Conservation (phyloP, 345 rosid species). For the Abelmoschus esculentus region DNA sequence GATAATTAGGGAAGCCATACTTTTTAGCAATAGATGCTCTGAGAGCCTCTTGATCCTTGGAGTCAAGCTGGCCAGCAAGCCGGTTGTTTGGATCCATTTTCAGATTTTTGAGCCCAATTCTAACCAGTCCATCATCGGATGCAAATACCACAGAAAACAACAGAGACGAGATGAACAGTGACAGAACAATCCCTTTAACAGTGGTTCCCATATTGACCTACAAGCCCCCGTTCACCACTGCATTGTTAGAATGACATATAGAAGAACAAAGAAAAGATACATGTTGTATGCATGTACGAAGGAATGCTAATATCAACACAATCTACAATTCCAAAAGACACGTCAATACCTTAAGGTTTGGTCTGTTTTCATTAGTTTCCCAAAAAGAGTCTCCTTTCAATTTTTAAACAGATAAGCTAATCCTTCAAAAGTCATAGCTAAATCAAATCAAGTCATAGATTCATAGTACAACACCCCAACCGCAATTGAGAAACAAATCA, state of each 20-base stretch:
- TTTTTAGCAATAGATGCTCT: conserved; percentile 30
- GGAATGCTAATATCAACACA: background rate
- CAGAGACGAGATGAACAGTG: conserved; percentile 36
- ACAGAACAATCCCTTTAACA: conserved; percentile 22
- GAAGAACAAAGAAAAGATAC: background rate
- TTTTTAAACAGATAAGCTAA: background rate
- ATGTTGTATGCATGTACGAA: background rate
- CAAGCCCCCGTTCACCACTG: background rate
- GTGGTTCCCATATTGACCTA: conserved; percentile 49
- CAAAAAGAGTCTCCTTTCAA: background rate
- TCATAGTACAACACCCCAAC: too few species aligned
- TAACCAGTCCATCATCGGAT: conserved; percentile 44
- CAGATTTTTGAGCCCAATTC: conserved; percentile 67
- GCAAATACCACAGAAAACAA: conserved; percentile 35
- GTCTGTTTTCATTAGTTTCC: background rate
- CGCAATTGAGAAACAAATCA: too few species aligned
- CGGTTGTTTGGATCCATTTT: conserved; percentile 49
- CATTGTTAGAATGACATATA: background rate
- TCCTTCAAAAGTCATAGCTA: background rate
- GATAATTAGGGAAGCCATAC: conserved; percentile 23
- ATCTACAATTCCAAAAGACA: background rate
- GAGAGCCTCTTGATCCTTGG: conserved; percentile 33
- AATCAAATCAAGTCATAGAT: background rate
- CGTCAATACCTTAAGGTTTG: background rate
- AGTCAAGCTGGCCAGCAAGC: conserved; percentile 50